Evolutionary conservation across 2,329 filamentous ascomycete genomes (phyloP).

Genomic region (Drechslerella dactyloides): DNA sequence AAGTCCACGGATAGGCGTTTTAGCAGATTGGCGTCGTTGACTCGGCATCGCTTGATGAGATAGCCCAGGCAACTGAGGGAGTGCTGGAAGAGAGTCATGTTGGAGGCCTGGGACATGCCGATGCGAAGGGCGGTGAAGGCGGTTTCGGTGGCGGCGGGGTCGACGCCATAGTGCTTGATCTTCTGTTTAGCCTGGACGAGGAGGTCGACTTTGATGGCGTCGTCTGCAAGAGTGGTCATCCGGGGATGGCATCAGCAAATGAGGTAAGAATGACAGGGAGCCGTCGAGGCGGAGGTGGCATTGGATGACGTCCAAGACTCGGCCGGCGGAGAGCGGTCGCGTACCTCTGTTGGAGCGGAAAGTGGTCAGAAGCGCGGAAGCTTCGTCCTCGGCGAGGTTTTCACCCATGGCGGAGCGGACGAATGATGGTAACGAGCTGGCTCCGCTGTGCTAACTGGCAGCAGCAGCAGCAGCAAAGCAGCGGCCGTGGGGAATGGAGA

Average conservation of each 20-base stretch:
- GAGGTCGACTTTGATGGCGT: slow-evolving; percentile 40
- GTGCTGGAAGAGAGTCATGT: slow-evolving; percentile 77
- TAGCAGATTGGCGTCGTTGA: slow-evolving; percentile 77
- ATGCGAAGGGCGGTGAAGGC: slow-evolving; percentile 83
- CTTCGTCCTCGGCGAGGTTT: slow-evolving; percentile 48
- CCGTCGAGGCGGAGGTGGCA: slow-evolving; percentile 11
- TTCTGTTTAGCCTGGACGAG: slow-evolving; percentile 44
- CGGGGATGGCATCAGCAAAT: slow-evolving; percentile 44
- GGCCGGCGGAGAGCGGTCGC: slow-evolving; percentile 33
- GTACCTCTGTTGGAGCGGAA: slow-evolving; percentile 50
- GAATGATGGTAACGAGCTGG: slow-evolving; percentile 14
- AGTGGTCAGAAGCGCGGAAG: slow-evolving; percentile 41
- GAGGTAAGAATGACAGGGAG: no score
- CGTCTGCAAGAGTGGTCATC: slow-evolving; percentile 41
- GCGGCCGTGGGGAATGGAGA: not conserved
- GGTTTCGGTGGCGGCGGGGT: slow-evolving; percentile 64
- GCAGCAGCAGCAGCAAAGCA: slow-evolving; percentile 6
- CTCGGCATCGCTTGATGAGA: slow-evolving; percentile 80
- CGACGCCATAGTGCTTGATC: slow-evolving; percentile 49
- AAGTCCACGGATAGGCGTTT: slow-evolving; percentile 72
- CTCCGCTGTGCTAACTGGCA: slow-evolving; percentile 26
- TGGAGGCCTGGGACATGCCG: slow-evolving; percentile 73
- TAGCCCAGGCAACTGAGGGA: slow-evolving; percentile 89
- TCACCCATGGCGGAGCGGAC: slow-evolving; percentile 37
- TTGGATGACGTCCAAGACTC: slow-evolving; percentile 27